Conservation (phyloP, 2,329 filamentous ascomycete species). For the Colletotrichum tropicale region DNA sequence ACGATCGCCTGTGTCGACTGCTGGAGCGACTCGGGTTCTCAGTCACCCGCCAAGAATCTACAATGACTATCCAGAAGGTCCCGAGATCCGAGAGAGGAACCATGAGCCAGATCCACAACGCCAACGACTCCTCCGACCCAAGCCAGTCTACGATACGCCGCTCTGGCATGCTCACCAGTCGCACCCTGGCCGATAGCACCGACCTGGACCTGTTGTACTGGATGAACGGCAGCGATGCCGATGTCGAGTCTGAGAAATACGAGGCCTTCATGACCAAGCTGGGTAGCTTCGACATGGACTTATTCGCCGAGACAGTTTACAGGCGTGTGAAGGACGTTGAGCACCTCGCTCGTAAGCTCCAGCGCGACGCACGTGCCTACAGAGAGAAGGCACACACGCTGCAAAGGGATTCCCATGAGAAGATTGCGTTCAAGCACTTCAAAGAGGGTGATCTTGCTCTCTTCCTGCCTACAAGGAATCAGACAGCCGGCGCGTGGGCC, state of each 20-base stretch:
- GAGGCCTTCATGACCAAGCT: slow-evolving; percentile 75
- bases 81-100: slow-evolving; percentile 63
- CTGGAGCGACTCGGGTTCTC: slow-evolving; percentile 88
- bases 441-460: slow-evolving; percentile 95
- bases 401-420: slow-evolving; percentile 88
- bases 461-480: slow-evolving; percentile 93
- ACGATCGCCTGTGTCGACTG: slow-evolving; percentile 81
- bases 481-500: slow-evolving; percentile 94
- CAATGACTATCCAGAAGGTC: slow-evolving; percentile 77
- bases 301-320: slow-evolving; percentile 82
- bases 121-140: slow-evolving; percentile 63
- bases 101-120: slow-evolving; percentile 48
- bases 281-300: slow-evolving; percentile 81
- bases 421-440: slow-evolving; percentile 95
- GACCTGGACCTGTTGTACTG: slow-evolving; percentile 82
- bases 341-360: slow-evolving; percentile 90
- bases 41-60: slow-evolving; percentile 73
- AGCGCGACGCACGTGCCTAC: slow-evolving; percentile 85
- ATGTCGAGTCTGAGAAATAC: slow-evolving; percentile 76
- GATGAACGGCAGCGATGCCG: slow-evolving; percentile 72
- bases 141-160: slow-evolving; percentile 50
- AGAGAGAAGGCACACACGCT: slow-evolving; percentile 83
- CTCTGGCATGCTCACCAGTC: slow-evolving; percentile 58
- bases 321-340: slow-evolving; percentile 94
- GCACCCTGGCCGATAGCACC: slow-evolving; percentile 61